Evolutionary conservation across 345 rosid genomes (phyloP), one percentile per base, ranked within the genome.

Genomic region (Citrus reticulata): DNA sequence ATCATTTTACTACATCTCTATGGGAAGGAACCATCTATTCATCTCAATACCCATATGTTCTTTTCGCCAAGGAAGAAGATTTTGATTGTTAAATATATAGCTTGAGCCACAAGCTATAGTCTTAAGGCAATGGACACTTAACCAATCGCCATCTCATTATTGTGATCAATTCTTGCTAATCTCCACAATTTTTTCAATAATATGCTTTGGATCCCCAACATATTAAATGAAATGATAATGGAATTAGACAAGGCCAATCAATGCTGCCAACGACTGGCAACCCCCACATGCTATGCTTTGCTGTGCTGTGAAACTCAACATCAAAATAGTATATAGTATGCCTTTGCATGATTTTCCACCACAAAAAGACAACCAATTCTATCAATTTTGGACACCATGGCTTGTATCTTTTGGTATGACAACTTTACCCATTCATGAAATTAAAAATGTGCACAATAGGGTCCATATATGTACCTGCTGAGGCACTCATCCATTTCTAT

Each of bases 311-410:
- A 64, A 62, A 72, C 2, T 17, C 22, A 2, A 11, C 71, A 32
- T 64, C 24, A 14, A 57, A 72, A 25, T 34, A 20, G 58, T 14
- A 30, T 17, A 19, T 42, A 17, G 25, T 24, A 46, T 35, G 62
- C 32, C 27, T 51, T 30, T 20, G 30, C 51, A n/a, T 24, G 42
- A 40, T 30, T 64, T 79, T 65, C 67, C 67, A 19, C 59, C 73
- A 79, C 5, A 29, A 24, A 46, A 62, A 64, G 35, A 11, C 14
- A 40, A 64, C 65, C 24, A 8, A 14, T 58, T 24, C 1, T 7
- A 35, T 39, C 65, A 66, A 51, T 37, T 64, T 72, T 62, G 73
- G 73, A 30, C 77, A 42, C 76, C 81, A 58, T 51, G 24, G 24
- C 25, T 9, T 51, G 74, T 54, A 51, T 60, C 72, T 11, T 61